These are phyloP conservation scores for Dimargaris xerosporica DNA, from an alignment of 192 early-diverging fungal genomes.

Conservation along the genomic window DNA sequence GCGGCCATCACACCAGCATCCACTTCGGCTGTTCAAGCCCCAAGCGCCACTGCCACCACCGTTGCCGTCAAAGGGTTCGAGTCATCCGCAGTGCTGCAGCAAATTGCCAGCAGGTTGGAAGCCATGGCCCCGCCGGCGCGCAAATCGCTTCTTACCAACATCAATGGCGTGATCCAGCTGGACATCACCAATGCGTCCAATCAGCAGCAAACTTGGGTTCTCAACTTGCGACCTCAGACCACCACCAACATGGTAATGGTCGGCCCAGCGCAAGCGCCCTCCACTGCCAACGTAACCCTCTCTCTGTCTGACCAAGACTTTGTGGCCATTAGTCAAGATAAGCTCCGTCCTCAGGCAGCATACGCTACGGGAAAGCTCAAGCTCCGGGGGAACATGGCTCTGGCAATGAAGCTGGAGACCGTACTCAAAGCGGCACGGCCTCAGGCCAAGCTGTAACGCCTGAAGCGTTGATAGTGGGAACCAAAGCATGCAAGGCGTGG, in stretches of 20 bases:
- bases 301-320: conserved; percentile 63
- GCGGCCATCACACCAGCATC: conserved; percentile 24
- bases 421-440: conserved; percentile 43
- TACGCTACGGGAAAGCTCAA: conserved; percentile 90
- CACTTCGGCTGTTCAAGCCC: conserved; percentile 18
- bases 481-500: no score
- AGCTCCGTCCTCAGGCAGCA: conserved; percentile 77
- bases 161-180: conserved; percentile 81
- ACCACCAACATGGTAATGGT: conserved; percentile 37
- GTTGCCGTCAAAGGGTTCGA: conserved; percentile 56
- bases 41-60: conserved; percentile 15
- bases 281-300: conserved; percentile 56
- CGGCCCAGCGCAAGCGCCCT: conserved; percentile 32
- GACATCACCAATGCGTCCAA: conserved; percentile 58
- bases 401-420: conserved; percentile 53
- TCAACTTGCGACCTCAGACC: conserved; percentile 62
- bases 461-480: conserved; percentile 11
- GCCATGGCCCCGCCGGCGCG: conserved; percentile 44
- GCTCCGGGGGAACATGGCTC: conserved; percentile 56
- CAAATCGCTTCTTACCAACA: conserved; percentile 43
- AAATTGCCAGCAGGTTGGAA: conserved; percentile 40
- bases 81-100: conserved; percentile 55
- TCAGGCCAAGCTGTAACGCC: conserved; percentile 42
- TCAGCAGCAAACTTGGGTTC: conserved; percentile 59
- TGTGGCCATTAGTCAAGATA: conserved; percentile 67